Conservation (phyloP, 2,329 filamentous ascomycete genomes). For the Zarea fungicola region DNA sequence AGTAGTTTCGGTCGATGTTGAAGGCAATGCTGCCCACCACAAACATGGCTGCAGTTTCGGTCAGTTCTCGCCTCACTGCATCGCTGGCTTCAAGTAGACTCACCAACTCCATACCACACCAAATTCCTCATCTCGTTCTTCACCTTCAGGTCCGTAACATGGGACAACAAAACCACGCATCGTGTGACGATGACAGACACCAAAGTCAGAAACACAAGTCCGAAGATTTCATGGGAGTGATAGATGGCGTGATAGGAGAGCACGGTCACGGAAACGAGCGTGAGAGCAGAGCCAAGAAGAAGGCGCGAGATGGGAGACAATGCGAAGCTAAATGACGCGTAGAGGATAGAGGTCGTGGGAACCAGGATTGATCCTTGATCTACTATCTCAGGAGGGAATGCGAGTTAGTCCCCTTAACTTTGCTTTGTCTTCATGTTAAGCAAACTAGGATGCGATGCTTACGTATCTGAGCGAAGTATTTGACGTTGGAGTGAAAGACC, state of each 20-base stretch:
- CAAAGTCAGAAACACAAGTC: neutral
- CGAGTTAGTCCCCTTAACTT: neutral
- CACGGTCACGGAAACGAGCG: neutral
- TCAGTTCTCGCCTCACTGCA: neutral
- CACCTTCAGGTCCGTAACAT: neutral
- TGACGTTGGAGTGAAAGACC: neutral
- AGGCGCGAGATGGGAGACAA: neutral
- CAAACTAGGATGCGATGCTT: neutral
- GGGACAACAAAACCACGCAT: neutral
- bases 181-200: neutral
- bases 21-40: neutral
- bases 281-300: neutral
- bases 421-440: neutral
- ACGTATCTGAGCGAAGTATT: neutral
- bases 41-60: neutral
- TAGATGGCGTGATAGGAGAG: neutral
- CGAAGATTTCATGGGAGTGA: neutral
- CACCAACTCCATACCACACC: neutral
- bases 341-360: neutral
- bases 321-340: neutral
- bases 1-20: neutral
- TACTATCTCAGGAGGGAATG: neutral
- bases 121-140: neutral
- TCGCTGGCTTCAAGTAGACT: neutral
- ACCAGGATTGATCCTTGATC: neutral